Evolutionary conservation across 2,329 filamentous ascomycete genomes (phyloP), one percentile per base, ranked within the genome.

Genomic region (Alternaria angustiovoidea): DNA sequence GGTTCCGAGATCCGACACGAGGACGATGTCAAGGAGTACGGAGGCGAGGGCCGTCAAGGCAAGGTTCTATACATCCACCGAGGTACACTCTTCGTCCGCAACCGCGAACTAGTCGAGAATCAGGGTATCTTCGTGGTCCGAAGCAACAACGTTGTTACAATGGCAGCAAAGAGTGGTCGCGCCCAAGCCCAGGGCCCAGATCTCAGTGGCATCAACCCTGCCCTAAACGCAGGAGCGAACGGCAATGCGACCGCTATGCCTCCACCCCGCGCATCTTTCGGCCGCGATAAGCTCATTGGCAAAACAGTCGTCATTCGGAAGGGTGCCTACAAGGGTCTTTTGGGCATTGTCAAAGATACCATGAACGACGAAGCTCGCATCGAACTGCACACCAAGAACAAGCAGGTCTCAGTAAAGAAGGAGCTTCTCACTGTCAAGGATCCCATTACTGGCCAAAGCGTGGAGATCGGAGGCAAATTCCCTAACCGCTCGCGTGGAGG

Each of bases 321-420:
- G 75, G 95, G 95, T 28, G 89, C 91, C 22, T 93, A 94, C 83
- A 99, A 99, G 81, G 94, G 94, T 57, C 85, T 97, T 43, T 83
- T 98, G 42, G 95, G 95, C 70, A 96, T 97, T 67, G 94, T 99
- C 70, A 97, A 97, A 76, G 94, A 98, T 75, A 91, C 94, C 1
- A 96, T 92, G 7, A 94, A 96, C 70, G 87, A 87, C 4, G 88
- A 91, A 72, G 94, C 93, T 30, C 91, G 94, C 64, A 91, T 99
- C 42, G 95, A 99, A 80, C 83, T 99, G 39, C 94, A 98, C 76
- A 94, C 94, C 6, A 97, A 96, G 82, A 92, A 89, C 81, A 98
- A 97, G 83, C 91, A 92, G 16, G 88, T 98, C 63, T 93, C 90
- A 7, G 88, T 98, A 36, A 87, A 89, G 20, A 96, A 96, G 75